Conservation (phyloP, 192 early-diverging fungal genomes). For the Coemansia sp. region DNA sequence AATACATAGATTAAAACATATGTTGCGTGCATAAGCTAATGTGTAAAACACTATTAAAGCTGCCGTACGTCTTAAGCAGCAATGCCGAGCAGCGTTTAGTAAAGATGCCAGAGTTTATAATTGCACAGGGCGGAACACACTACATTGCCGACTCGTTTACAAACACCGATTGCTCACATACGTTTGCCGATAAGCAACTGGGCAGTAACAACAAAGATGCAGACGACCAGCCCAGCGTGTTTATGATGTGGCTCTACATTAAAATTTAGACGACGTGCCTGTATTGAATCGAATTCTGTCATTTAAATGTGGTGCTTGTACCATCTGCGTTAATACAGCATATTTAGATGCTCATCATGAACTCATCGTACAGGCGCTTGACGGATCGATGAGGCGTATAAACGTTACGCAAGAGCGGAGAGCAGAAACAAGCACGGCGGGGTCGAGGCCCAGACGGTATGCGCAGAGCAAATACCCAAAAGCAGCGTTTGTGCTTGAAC, state of each 20-base stretch:
- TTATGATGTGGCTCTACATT: conserved; percentile 4
- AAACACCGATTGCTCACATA: not conserved
- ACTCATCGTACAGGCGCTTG: conserved; percentile 45
- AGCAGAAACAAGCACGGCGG: not conserved
- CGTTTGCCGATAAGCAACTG: not conserved
- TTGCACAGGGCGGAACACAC: conserved; percentile 3
- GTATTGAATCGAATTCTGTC: not conserved
- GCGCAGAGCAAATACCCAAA: conserved; percentile 5
- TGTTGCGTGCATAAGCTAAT: not conserved
- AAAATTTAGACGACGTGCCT: not conserved
- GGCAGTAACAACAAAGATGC: not conserved
- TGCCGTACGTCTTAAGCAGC: not conserved
- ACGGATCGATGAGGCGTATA: conserved; percentile 35
- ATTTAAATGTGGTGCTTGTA: too few species aligned
- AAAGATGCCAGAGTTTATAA: conserved; percentile 7
- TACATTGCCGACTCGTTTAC: conserved; percentile 7
- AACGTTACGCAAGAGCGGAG: conserved; percentile 26
- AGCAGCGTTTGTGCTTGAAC: conserved; percentile 11
- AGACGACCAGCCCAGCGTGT: conserved; percentile 2
- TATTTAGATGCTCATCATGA: conserved; percentile 33
- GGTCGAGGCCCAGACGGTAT: not conserved
- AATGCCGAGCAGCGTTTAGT: not conserved
- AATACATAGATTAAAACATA: not conserved
- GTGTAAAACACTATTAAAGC: not conserved
- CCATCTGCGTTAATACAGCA: conserved; percentile 20